phyloP scores from a whole-genome alignment of 345 rosid species.

The Alliaria petiolata region DNA sequence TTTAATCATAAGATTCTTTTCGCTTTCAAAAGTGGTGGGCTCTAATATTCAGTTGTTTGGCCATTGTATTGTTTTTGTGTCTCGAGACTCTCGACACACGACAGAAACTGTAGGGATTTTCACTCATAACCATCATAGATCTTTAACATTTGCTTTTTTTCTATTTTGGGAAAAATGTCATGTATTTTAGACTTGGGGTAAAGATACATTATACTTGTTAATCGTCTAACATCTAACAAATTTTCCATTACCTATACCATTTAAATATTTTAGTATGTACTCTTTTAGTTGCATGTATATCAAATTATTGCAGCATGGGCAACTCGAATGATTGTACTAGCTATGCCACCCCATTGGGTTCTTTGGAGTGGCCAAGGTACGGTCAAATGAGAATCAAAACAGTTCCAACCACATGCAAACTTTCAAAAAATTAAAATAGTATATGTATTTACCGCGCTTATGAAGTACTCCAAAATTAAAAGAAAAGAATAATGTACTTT shows the following conservation, averaged over 20 bases:
- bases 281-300: neutral
- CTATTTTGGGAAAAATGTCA: neutral
- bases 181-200: neutral
- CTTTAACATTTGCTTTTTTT: neutral
- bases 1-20: neutral
- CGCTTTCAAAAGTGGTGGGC: neutral
- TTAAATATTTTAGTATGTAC: too few relatives aligned
- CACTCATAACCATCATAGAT: neutral
- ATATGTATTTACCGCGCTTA: neutral
- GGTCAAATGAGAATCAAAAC: neutral
- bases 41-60: neutral
- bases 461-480: too few relatives aligned
- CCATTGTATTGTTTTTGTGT: neutral
- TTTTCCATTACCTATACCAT: neutral
- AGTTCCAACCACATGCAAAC: neutral
- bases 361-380: neutral
- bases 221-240: neutral
- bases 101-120: neutral
- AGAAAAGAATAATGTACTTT: slow-evolving; percentile 10
- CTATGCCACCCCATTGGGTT: neutral
- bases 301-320: neutral
- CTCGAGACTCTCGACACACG: neutral
- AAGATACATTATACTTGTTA: neutral
- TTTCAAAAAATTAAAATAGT: neutral
- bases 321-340: neutral